Percentiles rank a stretch among this genome's conserved stretches.
These are phyloP conservation scores for Tetrastigma voinierianum DNA, from an alignment of 164 flowering plant genomes.

Conservation along the genomic window DNA sequence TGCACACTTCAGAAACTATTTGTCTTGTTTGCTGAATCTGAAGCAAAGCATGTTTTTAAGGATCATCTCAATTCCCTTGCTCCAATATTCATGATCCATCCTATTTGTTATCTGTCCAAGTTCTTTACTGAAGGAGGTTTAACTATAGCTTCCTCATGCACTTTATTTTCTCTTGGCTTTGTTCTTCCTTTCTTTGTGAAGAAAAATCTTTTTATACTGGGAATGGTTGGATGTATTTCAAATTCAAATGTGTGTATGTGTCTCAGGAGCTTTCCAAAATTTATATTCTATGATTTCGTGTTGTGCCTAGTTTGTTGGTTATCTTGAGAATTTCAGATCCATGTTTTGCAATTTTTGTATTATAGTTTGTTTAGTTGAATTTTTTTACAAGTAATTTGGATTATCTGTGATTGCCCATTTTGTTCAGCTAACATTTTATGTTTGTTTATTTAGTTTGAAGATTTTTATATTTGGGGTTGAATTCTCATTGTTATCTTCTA, in stretches of 20 bases:
- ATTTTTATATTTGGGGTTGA: no score
- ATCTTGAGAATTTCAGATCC: no score
- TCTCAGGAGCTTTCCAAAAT: no score
- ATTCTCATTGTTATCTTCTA: slow-evolving; percentile 4
- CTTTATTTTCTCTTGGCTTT: not conserved
- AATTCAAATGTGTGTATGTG: no score
- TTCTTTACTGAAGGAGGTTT: slow-evolving; percentile 73
- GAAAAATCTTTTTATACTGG: no score
- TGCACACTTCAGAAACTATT: slow-evolving; percentile 50
- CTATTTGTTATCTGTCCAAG: slow-evolving; percentile 41
- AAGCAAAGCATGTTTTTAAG: slow-evolving; percentile 43
- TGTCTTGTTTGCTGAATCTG: slow-evolving; percentile 50
- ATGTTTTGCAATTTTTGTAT: no score
- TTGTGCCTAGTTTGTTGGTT: no score
- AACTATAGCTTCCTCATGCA: not conserved
- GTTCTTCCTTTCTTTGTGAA: slow-evolving; percentile 2
- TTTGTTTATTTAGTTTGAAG: slow-evolving; percentile 34
- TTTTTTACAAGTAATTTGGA: not conserved
- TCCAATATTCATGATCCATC: slow-evolving; percentile 40
- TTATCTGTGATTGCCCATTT: no score
- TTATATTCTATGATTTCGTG: no score
- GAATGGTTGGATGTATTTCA: no score
- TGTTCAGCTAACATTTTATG: no score
- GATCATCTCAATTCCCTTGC: slow-evolving; percentile 58
- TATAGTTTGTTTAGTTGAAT: not conserved